phyloP scores from a whole-genome alignment of 495 filamentous ascomycete genomes.

The Letharia columbiana region DNA sequence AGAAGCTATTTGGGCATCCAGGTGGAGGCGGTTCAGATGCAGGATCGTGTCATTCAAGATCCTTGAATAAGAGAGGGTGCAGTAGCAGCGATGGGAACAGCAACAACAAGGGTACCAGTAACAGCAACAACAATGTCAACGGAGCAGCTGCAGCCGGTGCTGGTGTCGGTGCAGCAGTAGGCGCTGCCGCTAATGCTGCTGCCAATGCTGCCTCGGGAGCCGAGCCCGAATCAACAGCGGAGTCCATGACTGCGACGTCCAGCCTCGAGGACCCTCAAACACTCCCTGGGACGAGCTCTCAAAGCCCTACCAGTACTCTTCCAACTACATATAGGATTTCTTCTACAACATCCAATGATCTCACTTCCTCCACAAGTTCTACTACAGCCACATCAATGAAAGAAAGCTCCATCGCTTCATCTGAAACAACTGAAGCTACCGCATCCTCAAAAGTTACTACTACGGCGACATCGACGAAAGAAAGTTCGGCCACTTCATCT shows the following conservation, averaged over 20 bases:
- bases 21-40: not conserved
- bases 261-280: not conserved
- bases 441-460: no score
- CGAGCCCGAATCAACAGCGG: not conserved
- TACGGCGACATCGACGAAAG: no score
- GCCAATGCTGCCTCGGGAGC: not conserved
- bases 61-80: not conserved
- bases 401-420: no score
- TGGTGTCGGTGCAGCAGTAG: not conserved
- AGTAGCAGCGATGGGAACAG: not conserved
- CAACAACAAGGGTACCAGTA: not conserved
- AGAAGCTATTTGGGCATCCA: not conserved
- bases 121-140: not conserved
- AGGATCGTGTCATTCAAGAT: not conserved
- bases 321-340: no score
- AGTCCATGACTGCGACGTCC: not conserved
- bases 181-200: not conserved
- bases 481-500: no score
- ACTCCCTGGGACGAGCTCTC: not conserved
- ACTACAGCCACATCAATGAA: no score
- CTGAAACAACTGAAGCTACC: not conserved
- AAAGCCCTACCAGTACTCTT: not conserved
- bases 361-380: no score
- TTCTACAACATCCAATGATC: no score
- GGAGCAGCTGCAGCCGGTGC: not conserved